A percentile compares a stretch with the other conserved stretches of the same genome.
These are phyloP conservation scores for Blastomyces parvus DNA, from an alignment of 2,329 filamentous ascomycete species.

Conservation along the genomic window DNA sequence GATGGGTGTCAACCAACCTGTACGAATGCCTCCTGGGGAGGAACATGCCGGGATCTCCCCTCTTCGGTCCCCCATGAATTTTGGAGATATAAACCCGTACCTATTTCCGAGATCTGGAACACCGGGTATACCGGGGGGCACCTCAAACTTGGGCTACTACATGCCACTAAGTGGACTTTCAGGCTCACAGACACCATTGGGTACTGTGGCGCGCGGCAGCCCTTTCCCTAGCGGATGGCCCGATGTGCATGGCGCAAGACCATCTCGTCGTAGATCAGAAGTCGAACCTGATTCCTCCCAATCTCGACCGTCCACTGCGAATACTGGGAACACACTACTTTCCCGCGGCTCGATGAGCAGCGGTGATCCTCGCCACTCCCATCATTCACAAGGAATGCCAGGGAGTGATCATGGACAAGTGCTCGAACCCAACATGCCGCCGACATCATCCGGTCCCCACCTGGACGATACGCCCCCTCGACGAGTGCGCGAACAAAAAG, in stretches of 20 bases:
- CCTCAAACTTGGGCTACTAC: constrained; percentile 39
- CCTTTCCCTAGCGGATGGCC: constrained; percentile 9
- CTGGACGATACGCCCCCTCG: constrained; percentile 30
- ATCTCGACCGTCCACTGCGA: constrained; percentile 37
- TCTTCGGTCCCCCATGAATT: constrained; percentile 28
- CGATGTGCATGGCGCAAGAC: constrained; percentile 10
- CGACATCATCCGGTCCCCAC: constrained; percentile 3
- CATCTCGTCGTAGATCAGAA: constrained; percentile 22
- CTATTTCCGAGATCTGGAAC: constrained; percentile 39
- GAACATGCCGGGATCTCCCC: constrained; percentile 23
- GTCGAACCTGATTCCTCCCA: constrained; percentile 28
- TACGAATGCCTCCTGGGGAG: constrained; percentile 25
- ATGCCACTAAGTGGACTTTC: constrained; percentile 41
- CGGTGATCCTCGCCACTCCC: constrained; percentile 21
- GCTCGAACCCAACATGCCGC: constrained; percentile 3
- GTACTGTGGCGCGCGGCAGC: constrained; percentile 38
- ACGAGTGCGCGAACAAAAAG: constrained; percentile 59
- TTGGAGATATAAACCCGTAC: constrained; percentile 32
- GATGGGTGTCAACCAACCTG: constrained; percentile 20
- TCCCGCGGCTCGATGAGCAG: constrained; percentile 20
- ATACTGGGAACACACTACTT: constrained; percentile 32
- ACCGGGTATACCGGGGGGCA: constrained; percentile 41
- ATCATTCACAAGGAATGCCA: constrained; percentile 17
- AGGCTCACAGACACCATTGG: constrained; percentile 41
- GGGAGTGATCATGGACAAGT: constrained; percentile 12